A percentile compares a stretch with the other conserved stretches of the same genome.
Conservation (phyloP, 2,329 filamentous ascomycete species). For the Colletotrichum sp. region DNA sequence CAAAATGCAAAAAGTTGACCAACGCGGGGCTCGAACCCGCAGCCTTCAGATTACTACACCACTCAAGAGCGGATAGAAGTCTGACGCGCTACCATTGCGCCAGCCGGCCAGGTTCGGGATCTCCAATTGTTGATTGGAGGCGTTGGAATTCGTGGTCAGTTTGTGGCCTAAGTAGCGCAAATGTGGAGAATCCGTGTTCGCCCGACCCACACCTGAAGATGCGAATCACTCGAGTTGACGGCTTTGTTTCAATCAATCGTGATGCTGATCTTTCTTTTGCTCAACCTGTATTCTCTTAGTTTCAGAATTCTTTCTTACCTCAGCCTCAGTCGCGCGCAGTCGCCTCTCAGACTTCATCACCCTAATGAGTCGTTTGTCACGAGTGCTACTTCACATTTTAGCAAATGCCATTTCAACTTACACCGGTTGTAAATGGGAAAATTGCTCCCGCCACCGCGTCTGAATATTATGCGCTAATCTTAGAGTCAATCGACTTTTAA, state of each 20-base stretch:
- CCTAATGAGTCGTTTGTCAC: neutral
- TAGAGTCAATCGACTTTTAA: neutral
- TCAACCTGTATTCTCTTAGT: neutral
- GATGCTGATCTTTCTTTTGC: neutral
- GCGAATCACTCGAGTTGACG: neutral
- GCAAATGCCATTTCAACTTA: neutral
- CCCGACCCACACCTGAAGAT: neutral
- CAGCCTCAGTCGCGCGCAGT: neutral
- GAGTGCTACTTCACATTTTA: neutral
- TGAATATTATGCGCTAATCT: neutral
- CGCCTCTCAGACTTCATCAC: neutral
- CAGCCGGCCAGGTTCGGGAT: conserved; percentile 6
- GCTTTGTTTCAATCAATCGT: neutral
- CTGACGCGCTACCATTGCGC: conserved; percentile 23
- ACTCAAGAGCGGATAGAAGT: neutral
- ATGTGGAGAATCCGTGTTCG: neutral
- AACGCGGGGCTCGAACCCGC: conserved; percentile 22
- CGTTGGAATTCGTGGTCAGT: neutral
- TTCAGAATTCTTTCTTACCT: no score
- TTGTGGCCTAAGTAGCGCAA: neutral
- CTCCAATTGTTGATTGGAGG: conserved; percentile 6
- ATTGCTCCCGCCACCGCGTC: neutral
- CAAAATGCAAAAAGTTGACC: neutral
- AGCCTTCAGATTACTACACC: conserved; percentile 10
- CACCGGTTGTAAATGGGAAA: neutral